Conservation (phyloP, 306 rosid genomes). For the Fragaria nilgerrensis region DNA sequence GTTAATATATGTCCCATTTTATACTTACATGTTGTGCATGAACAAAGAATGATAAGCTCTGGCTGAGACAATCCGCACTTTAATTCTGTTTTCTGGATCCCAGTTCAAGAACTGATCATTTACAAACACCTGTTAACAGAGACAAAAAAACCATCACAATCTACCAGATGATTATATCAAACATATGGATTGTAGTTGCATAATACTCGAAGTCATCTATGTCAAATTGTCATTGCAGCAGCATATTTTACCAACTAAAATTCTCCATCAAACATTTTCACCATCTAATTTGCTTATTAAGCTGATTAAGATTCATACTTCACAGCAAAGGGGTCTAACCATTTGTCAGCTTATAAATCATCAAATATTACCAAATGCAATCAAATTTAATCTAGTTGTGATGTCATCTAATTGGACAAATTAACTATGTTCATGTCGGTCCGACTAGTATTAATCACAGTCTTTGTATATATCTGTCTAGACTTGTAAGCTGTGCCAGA, state of each 20-base stretch:
- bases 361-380: background rate
- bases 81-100: slow-evolving; percentile 77
- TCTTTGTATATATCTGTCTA: background rate
- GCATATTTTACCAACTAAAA: background rate
- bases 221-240: background rate
- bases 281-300: background rate
- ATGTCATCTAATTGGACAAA: background rate
- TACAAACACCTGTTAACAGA: slow-evolving; percentile 60
- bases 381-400: background rate
- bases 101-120: slow-evolving; percentile 89
- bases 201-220: background rate
- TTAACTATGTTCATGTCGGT: background rate
- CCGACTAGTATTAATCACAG: background rate
- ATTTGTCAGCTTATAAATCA: background rate
- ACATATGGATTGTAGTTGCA: background rate
- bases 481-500: background rate
- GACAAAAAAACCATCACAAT: background rate
- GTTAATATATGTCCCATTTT: background rate
- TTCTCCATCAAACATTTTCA: background rate
- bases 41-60: slow-evolving; percentile 91
- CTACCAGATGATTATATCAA: background rate
- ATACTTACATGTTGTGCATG: slow-evolving; percentile 93
- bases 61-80: slow-evolving; percentile 82
- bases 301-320: background rate
- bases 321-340: background rate